Evolutionary conservation across 768 basidiomycete species (phyloP), one percentile per base, ranked within the genome.

Genomic region (Mycena latifolia): DNA sequence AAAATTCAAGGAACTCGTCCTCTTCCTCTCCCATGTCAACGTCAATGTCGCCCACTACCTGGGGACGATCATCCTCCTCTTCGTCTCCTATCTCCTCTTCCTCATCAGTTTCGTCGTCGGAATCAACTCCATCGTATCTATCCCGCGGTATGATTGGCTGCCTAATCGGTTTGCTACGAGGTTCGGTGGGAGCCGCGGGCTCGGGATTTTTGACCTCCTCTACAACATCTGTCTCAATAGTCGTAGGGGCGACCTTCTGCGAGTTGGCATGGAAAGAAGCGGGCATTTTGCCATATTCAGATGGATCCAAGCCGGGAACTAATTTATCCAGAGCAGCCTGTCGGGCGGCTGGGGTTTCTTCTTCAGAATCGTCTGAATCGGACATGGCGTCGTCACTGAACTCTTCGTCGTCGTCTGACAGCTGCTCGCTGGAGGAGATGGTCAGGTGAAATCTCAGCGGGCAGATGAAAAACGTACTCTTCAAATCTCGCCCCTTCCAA

Each of bases 1-100:
- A 93, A 77, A 99, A 99, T 78, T 95, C 92, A 31, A 99, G 79
- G 70, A 99, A 99, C 70, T 98, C 97, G 71, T 93, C 95, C 78
- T 94, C 88, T 78, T 99, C 98, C 71, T 94, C 91, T 1, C 83
- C 88, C 95, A 99, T 97, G 70, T 98, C 92, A 35, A 96, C 85
- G 71, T 96, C 95, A 5, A 95, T 79, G 24, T 95, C 92, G 18
- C 91, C 93, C 2, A 93, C 89, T 4, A 96, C 85, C 71, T 92
- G 89, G 0, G 95, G 94, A n/a, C 81, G 81, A 53, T 96, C 94
- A 60, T 94, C 92, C 45, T 93, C 95, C 5, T 85, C 87, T 59
- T 92, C 92, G 11, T 76, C 78, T 33, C 84, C 81, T 5, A 76
- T 79, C 54, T 86, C 88, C 1, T 79, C 83, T 35, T 89, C 91